Evolutionary conservation across 495 filamentous ascomycete species (phyloP).

Genomic region (Aspergillus sclerotiicarbonarius): DNA sequence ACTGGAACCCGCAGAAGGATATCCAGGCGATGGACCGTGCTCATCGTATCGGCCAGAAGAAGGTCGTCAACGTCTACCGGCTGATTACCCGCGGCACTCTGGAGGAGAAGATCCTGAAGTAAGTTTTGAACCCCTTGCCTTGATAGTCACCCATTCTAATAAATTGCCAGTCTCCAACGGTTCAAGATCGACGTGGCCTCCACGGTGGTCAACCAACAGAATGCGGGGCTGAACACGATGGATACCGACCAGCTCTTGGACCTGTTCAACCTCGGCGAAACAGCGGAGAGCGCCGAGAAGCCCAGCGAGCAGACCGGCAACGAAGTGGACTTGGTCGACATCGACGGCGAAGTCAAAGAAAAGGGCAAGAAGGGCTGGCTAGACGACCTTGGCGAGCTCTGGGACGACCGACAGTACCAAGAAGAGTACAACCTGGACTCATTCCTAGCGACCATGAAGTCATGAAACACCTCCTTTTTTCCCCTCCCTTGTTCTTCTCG

Average conservation of each 20-base stretch:
- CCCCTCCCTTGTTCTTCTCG: background rate
- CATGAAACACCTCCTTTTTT: slow-evolving; percentile 25
- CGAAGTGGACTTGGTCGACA: slow-evolving; percentile 92
- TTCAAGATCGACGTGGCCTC: slow-evolving; percentile 99
- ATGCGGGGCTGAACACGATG: slow-evolving; percentile 91
- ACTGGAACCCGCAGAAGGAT: slow-evolving; percentile 99
- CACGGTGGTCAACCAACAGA: slow-evolving; percentile 98
- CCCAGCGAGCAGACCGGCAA: slow-evolving; percentile 51
- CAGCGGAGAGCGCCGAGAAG: slow-evolving; percentile 65
- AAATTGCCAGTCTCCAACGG: slow-evolving; percentile 74
- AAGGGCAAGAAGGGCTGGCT: slow-evolving; percentile 95
- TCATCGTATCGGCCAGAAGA: slow-evolving; percentile 98
- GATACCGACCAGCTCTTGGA: slow-evolving; percentile 97
- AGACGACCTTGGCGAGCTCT: slow-evolving; percentile 91
- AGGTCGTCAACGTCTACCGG: slow-evolving; percentile 99
- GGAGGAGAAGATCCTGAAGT: slow-evolving; percentile 97
- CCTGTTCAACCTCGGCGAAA: slow-evolving; percentile 88
- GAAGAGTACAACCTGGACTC: slow-evolving; percentile 94
- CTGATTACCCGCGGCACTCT: slow-evolving; percentile 92
- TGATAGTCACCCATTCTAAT: slow-evolving; percentile 20
- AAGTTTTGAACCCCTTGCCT: slow-evolving; percentile 29
- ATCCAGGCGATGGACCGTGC: slow-evolving; percentile 99
- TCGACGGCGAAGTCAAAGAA: slow-evolving; percentile 86
- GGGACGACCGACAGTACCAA: slow-evolving; percentile 95
- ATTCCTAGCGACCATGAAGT: slow-evolving; percentile 86